Conservation (phyloP, 192 early-diverging fungal genomes). For the Linnemannia hyalina region DNA sequence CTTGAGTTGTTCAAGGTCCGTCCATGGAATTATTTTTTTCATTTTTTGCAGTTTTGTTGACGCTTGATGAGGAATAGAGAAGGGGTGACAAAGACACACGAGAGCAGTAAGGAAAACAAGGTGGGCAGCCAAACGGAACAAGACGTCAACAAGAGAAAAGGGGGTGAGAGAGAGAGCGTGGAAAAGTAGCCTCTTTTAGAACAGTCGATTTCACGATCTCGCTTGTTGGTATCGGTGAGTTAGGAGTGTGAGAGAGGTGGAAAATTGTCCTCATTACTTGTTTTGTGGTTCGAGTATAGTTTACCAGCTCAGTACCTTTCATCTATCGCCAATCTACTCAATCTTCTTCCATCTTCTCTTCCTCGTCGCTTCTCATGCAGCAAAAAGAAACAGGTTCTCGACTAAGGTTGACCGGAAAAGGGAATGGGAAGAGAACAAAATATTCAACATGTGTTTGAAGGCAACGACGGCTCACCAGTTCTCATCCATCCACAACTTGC, state of each 20-base stretch:
- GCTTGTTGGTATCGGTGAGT: too few species aligned
- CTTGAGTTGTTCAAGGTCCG: not conserved
- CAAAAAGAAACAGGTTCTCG: not conserved
- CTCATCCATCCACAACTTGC: not conserved
- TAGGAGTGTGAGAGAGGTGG: too few species aligned
- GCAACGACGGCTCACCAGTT: not conserved
- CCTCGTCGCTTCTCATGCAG: too few species aligned
- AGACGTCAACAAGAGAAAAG: not conserved
- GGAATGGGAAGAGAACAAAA: not conserved
- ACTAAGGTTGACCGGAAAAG: not conserved
- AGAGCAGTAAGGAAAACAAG: not conserved
- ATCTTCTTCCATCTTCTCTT: too few species aligned
- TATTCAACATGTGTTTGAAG: not conserved
- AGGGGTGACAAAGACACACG: not conserved
- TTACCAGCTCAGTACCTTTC: too few species aligned
- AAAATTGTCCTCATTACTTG: too few species aligned
- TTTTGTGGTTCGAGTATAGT: too few species aligned
- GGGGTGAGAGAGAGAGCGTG: not conserved
- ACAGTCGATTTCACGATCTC: too few species aligned
- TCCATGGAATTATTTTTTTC: not conserved
- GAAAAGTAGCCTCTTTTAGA: constrained; percentile 2
- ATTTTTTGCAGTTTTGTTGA: not conserved
- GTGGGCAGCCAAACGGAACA: not conserved
- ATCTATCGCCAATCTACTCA: too few species aligned
- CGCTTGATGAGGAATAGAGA: not conserved